phyloP scores from a whole-genome alignment of 805 yeast genomes.

The Grigorovia humatica region DNA sequence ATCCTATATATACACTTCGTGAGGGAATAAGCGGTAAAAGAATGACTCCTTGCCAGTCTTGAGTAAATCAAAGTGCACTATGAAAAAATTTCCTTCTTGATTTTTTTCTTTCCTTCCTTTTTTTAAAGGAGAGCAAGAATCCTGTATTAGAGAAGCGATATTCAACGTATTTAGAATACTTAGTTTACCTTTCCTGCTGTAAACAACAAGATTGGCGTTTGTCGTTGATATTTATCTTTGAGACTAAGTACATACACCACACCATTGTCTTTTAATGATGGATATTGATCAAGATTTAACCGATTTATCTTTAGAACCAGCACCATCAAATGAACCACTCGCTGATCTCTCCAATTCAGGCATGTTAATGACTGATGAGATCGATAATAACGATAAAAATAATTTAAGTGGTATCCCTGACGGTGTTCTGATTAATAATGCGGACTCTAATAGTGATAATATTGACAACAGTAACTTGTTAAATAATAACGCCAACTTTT shows the following conservation, averaged over 20 bases:
- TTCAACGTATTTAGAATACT: no score
- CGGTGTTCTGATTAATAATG: background rate
- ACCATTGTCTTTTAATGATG: background rate
- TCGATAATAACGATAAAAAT: background rate
- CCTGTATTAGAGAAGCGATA: no score
- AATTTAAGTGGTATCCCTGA: background rate
- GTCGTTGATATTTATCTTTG: no score
- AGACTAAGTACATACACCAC: background rate
- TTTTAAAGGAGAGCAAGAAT: no score
- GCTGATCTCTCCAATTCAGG: slow-evolving; percentile 9
- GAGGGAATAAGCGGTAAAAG: no score
- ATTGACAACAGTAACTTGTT: background rate
- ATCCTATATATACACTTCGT: no score
- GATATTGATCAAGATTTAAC: slow-evolving; percentile 5
- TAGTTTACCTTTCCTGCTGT: no score
- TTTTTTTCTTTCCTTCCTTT: no score
- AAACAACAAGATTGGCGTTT: no score
- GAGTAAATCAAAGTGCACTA: no score
- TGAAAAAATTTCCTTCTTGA: no score
- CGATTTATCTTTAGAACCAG: slow-evolving; percentile 20
- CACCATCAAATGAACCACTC: slow-evolving; percentile 19
- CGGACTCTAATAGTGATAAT: background rate
- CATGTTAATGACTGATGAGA: slow-evolving; percentile 8
- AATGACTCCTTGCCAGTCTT: no score
- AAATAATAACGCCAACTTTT: slow-evolving; percentile 19